Evolutionary conservation across 139 green algal species (phyloP).

Genomic region (Picochlorum sp.): DNA sequence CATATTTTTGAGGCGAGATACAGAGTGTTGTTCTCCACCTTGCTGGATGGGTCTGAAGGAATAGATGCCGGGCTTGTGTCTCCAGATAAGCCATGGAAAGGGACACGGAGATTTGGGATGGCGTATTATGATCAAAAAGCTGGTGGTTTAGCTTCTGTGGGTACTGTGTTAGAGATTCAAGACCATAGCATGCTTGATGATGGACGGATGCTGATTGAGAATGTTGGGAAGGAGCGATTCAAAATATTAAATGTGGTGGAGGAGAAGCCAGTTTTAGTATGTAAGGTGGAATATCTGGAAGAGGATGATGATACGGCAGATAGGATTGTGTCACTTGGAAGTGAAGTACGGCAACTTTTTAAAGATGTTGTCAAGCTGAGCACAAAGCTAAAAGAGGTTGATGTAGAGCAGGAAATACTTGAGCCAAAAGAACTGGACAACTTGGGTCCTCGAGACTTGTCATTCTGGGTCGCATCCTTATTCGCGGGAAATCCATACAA

Average conservation of each 20-base stretch:
- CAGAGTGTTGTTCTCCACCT: constrained; percentile 34
- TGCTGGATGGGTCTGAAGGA: constrained; percentile 23
- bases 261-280: constrained; percentile 35
- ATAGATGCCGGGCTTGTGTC: constrained; percentile 35
- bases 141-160: constrained; percentile 18
- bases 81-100: constrained; percentile 25
- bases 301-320: constrained; percentile 13
- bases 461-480: constrained; percentile 31
- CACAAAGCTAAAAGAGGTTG: constrained; percentile 10
- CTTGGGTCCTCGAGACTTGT: constrained; percentile 15
- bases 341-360: constrained; percentile 21
- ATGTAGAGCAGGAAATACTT: constrained; percentile 7
- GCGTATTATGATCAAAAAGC: constrained; percentile 13
- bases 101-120: constrained; percentile 31
- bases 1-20: constrained; percentile 49
- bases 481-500: constrained; percentile 20
- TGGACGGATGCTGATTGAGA: constrained; percentile 28
- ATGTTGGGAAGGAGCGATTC: constrained; percentile 22
- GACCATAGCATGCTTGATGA: constrained; percentile 27
- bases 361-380: constrained; percentile 14
- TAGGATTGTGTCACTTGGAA: background rate
- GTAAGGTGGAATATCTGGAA: constrained; percentile 29
- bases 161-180: constrained; percentile 35
- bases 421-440: constrained; percentile 12
- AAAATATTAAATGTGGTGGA: constrained; percentile 24